These are phyloP conservation scores for Sporothrix variecibatus DNA, from an alignment of 2,329 filamentous ascomycete genomes.

Conservation along the genomic window DNA sequence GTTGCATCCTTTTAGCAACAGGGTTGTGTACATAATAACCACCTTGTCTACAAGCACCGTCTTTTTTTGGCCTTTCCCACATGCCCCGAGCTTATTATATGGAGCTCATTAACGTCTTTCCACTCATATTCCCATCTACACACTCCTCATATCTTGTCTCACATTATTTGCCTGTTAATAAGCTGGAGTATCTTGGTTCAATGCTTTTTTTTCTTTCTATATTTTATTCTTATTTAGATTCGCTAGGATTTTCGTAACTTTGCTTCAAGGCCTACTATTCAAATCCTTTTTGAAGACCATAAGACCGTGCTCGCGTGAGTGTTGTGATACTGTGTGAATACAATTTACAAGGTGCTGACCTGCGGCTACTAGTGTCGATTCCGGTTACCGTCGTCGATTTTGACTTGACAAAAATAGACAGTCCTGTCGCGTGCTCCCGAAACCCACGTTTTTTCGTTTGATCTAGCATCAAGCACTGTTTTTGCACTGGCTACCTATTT, in stretches of 20 bases:
- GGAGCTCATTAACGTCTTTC: background rate
- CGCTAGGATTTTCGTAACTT: background rate
- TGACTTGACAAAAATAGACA: background rate
- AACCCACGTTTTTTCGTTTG: background rate
- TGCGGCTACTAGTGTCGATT: background rate
- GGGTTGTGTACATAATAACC: slow-evolving; percentile 11
- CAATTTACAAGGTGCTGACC: background rate
- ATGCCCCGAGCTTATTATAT: background rate
- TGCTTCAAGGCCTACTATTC: background rate
- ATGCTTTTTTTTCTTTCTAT: background rate
- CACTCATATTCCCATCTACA: background rate
- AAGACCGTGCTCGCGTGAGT: background rate
- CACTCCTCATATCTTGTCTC: background rate
- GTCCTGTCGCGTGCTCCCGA: background rate
- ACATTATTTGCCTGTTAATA: background rate
- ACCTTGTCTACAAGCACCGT: background rate
- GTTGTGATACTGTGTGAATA: background rate
- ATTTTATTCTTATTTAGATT: background rate
- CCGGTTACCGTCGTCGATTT: background rate
- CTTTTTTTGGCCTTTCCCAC: background rate
- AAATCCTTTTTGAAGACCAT: background rate
- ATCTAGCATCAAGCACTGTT: background rate
- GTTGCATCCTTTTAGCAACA: background rate
- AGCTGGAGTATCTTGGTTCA: slow-evolving; percentile 7
- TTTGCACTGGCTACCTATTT: background rate